phyloP scores from a whole-genome alignment of 192 early-diverging fungal species.

The Backusella circina region DNA sequence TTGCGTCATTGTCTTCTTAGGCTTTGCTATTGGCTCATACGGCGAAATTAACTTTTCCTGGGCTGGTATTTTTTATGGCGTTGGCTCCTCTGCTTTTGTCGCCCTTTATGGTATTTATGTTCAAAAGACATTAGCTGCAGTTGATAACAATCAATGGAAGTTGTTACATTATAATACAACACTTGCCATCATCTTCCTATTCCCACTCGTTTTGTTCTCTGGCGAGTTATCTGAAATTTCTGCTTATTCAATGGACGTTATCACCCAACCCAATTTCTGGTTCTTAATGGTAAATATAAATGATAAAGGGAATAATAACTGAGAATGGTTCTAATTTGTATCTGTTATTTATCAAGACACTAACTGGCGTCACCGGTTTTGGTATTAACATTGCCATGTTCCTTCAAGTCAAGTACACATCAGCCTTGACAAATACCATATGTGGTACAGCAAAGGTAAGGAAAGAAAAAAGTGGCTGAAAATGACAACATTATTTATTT shows the following conservation, averaged over 20 bases:
- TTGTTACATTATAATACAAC: constrained; percentile 65
- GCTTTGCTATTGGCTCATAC: constrained; percentile 61
- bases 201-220: constrained; percentile 55
- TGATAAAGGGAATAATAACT: background rate
- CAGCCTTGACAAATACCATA: constrained; percentile 64
- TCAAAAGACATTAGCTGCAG: constrained; percentile 53
- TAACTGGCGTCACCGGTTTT: constrained; percentile 61
- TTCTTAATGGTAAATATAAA: constrained; percentile 42
- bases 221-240: constrained; percentile 53
- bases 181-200: constrained; percentile 51
- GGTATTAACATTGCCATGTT: constrained; percentile 68
- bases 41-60: constrained; percentile 66
- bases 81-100: constrained; percentile 59
- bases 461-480: background rate
- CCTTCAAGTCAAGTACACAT: constrained; percentile 64
- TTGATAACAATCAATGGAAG: constrained; percentile 67
- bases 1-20: constrained; percentile 54
- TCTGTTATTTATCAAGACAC: constrained; percentile 1
- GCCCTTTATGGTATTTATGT: constrained; percentile 68
- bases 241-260: constrained; percentile 39
- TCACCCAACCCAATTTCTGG: constrained; percentile 51
- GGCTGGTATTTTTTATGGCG: constrained; percentile 56
- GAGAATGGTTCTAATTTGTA: background rate
- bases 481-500: background rate
- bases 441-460: constrained; percentile 59